Evolutionary conservation across 768 basidiomycete species (phyloP).

Genomic region (Boletus reticulatus): DNA sequence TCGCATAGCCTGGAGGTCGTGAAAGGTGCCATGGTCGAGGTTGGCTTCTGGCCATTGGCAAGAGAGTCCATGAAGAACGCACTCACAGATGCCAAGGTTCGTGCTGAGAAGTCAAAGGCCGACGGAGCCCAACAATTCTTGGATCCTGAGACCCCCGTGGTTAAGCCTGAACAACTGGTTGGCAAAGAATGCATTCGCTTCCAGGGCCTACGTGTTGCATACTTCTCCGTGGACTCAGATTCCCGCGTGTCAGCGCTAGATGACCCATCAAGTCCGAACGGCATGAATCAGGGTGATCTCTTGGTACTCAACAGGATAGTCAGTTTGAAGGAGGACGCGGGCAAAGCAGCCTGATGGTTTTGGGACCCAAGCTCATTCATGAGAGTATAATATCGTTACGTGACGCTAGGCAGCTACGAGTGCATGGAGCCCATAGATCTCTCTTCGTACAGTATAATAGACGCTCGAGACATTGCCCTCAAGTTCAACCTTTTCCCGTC

Average conservation of each 20-base stretch:
- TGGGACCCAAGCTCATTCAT: not conserved
- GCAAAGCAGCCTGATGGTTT: slow-evolving; percentile 47
- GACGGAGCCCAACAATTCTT: slow-evolving; percentile 35
- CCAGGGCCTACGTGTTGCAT: slow-evolving; percentile 94
- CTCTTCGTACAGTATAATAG: slow-evolving; percentile 85
- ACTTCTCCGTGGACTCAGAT: slow-evolving; percentile 93
- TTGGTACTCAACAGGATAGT: slow-evolving; percentile 91
- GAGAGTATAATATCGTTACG: slow-evolving; percentile 10
- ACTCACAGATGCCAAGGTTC: slow-evolving; percentile 56
- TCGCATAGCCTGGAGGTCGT: slow-evolving; percentile 78
- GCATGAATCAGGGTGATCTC: slow-evolving; percentile 66
- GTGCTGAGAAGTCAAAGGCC: slow-evolving; percentile 59
- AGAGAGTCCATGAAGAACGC: slow-evolving; percentile 66
- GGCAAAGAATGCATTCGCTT: slow-evolving; percentile 94
- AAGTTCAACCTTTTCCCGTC: slow-evolving; percentile 79
- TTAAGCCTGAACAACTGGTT: slow-evolving; percentile 71
- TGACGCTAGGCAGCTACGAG: slow-evolving; percentile 63
- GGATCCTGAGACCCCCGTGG: slow-evolving; percentile 61
- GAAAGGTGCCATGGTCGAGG: slow-evolving; percentile 80
- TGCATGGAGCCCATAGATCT: slow-evolving; percentile 90
- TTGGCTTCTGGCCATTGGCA: slow-evolving; percentile 85
- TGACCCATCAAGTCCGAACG: slow-evolving; percentile 42
- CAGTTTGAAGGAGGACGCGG: slow-evolving; percentile 90
- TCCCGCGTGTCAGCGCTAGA: slow-evolving; percentile 64
- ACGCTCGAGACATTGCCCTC: slow-evolving; percentile 88